phyloP scores from a whole-genome alignment of 148 eudicot species.

The Nyssa sinensis region DNA sequence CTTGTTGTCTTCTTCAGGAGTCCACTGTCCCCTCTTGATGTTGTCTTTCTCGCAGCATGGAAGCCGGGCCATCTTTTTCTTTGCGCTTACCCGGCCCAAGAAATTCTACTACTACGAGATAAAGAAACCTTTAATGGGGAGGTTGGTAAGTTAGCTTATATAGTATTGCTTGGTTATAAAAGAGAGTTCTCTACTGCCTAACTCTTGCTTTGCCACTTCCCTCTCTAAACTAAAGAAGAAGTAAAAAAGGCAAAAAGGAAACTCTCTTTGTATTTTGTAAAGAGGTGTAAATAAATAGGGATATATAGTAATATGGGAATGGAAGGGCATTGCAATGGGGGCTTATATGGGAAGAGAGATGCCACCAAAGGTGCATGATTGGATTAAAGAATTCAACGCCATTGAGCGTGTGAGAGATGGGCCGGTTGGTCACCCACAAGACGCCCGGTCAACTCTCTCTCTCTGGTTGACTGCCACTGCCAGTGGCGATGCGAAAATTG shows the following conservation, averaged over 20 bases:
- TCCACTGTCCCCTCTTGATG: conserved; percentile 97
- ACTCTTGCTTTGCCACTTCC: not conserved
- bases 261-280: not conserved
- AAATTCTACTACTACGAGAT: not conserved
- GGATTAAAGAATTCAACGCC: conserved; percentile 94
- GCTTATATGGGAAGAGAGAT: not conserved
- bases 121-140: not conserved
- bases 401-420: conserved; percentile 75
- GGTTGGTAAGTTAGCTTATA: no score
- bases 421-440: conserved; percentile 92
- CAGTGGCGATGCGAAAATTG: not conserved
- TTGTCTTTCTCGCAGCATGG: conserved; percentile 94
- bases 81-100: no score
- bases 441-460: conserved; percentile 66
- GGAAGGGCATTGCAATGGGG: conserved; percentile 1
- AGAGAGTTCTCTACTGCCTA: not conserved
- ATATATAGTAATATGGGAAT: not conserved
- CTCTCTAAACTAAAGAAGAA: not conserved
- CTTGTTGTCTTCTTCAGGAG: conserved; percentile 97
- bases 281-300: conserved; percentile 23
- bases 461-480: conserved; percentile 13
- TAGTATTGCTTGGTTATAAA: not conserved
- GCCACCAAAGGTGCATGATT: conserved; percentile 71
- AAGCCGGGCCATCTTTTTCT: conserved; percentile 66
- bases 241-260: no score